Evolutionary conservation across 2,329 filamentous ascomycete species (phyloP).

Genomic region (Hymenoscyphus fraxineus): DNA sequence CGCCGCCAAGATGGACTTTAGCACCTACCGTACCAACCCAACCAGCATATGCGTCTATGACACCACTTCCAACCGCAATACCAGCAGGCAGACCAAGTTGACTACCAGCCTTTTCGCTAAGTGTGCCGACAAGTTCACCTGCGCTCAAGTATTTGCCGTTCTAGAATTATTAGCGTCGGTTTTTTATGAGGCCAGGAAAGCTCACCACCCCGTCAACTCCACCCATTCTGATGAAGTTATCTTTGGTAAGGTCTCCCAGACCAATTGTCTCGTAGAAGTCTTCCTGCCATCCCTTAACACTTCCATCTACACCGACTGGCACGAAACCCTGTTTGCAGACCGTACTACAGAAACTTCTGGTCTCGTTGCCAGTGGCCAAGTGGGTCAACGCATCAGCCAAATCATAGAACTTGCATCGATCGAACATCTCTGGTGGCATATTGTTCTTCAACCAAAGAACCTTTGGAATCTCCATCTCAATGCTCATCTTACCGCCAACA

Average conservation of each 20-base stretch:
- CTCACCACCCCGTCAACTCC: slow-evolving; percentile 92
- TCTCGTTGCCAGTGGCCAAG: slow-evolving; percentile 87
- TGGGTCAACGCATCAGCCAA: slow-evolving; percentile 90
- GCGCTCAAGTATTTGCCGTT: slow-evolving; percentile 89
- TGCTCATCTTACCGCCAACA: slow-evolving; percentile 96
- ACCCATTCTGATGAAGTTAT: slow-evolving; percentile 89
- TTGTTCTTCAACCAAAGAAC: slow-evolving; percentile 98
- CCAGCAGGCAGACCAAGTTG: slow-evolving; percentile 83
- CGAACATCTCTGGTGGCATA: slow-evolving; percentile 89
- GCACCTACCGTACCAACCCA: slow-evolving; percentile 99
- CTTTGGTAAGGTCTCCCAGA: slow-evolving; percentile 75
- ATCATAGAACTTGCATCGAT: slow-evolving; percentile 95
- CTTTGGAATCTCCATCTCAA: slow-evolving; percentile 99
- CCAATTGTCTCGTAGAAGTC: slow-evolving; percentile 89
- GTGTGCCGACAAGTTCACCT: slow-evolving; percentile 80
- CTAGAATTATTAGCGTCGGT: slow-evolving; percentile 45
- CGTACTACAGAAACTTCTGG: slow-evolving; percentile 88
- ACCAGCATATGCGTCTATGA: slow-evolving; percentile 97
- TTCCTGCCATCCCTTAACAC: slow-evolving; percentile 96
- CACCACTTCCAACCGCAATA: slow-evolving; percentile 90
- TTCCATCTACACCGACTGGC: slow-evolving; percentile 94
- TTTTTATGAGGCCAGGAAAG: slow-evolving; percentile 39
- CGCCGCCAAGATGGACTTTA: slow-evolving; percentile 72
- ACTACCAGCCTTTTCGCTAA: slow-evolving; percentile 77
- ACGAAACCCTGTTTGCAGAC: slow-evolving; percentile 98